phyloP scores from a whole-genome alignment of 108 stramenopile species.

The Nitzschia sp. region DNA sequence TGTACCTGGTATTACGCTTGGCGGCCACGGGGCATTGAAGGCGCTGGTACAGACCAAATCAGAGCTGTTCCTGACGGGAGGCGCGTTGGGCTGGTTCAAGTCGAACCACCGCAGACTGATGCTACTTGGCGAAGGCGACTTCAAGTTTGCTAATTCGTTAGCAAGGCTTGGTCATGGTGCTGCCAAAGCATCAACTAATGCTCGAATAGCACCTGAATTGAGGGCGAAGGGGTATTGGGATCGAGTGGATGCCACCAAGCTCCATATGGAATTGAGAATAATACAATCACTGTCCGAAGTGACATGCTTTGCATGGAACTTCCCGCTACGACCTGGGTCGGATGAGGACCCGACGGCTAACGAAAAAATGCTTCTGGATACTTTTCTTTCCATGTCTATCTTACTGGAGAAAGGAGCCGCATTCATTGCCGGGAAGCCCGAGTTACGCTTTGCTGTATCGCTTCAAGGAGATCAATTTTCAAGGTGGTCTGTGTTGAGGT shows the following conservation, averaged over 20 bases:
- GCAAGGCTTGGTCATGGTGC: background rate
- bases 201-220: background rate
- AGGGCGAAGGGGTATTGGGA: background rate
- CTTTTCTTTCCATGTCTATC: background rate
- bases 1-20: background rate
- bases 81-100: background rate
- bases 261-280: slow-evolving; percentile 10
- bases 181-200: slow-evolving; percentile 1
- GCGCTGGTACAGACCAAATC: background rate
- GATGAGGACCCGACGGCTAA: background rate
- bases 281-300: background rate
- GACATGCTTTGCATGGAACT: background rate
- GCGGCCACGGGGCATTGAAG: background rate
- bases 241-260: slow-evolving; percentile 10
- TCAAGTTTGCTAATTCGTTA: slow-evolving; percentile 18
- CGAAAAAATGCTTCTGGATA: slow-evolving; percentile 3
- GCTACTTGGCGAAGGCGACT: slow-evolving; percentile 23
- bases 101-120: background rate
- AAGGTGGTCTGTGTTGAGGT: slow-evolving; percentile 12
- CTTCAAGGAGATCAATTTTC: slow-evolving; percentile 29
- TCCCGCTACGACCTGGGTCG: background rate
- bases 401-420: background rate
- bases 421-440: background rate
- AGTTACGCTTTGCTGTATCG: slow-evolving; percentile 6
- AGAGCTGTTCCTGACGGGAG: background rate